Conservation (phyloP, 2,329 filamentous ascomycete genomes). For the Penicillium rolfsii region DNA sequence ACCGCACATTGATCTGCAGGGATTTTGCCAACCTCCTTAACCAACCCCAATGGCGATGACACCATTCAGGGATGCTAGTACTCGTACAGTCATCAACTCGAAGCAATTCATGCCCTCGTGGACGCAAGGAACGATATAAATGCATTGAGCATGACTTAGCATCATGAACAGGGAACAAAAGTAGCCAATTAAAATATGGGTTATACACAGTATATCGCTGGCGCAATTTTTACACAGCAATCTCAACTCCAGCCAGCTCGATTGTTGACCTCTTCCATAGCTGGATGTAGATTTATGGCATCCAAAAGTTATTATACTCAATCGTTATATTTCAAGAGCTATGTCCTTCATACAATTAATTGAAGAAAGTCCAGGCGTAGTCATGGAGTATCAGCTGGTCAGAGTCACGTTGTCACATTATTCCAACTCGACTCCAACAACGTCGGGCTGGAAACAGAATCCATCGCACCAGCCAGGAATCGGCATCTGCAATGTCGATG, state of each 20-base stretch:
- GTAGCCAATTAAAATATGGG: no score
- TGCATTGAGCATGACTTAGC: not conserved
- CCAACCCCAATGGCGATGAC: not conserved
- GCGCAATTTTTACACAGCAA: not conserved
- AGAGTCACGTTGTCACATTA: conserved; percentile 4
- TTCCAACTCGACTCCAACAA: not conserved
- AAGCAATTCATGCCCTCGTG: not conserved
- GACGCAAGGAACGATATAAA: not conserved
- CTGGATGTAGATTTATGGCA: not conserved
- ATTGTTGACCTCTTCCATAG: not conserved
- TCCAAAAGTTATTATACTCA: not conserved
- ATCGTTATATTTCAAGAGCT: not conserved
- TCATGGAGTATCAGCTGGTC: not conserved
- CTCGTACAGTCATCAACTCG: not conserved
- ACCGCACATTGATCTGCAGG: not conserved
- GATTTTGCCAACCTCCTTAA: not conserved
- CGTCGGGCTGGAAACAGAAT: not conserved
- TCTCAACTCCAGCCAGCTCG: not conserved
- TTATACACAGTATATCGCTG: not conserved
- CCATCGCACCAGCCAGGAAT: not conserved
- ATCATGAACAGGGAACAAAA: not conserved
- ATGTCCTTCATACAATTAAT: not conserved
- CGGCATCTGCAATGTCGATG: conserved; percentile 3
- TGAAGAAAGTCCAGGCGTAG: not conserved
- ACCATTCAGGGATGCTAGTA: not conserved